Evolutionary conservation across 2,329 filamentous ascomycete species (phyloP).

Genomic region (Alternaria dauci): DNA sequence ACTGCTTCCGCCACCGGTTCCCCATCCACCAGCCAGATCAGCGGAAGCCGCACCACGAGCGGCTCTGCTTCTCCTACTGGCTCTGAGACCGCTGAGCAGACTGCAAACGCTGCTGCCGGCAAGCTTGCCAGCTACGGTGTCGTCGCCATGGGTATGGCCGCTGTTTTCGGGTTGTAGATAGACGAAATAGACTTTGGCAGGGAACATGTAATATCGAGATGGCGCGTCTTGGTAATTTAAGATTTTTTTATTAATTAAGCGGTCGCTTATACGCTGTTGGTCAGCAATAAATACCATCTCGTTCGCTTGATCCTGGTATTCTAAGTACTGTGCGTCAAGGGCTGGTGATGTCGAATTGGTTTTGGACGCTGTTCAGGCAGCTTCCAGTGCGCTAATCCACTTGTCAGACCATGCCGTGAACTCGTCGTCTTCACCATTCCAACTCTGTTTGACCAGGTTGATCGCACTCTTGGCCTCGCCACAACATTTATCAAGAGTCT

Average conservation of each 20-base stretch:
- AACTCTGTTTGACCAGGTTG: slow-evolving; percentile 65
- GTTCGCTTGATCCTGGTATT: not conserved
- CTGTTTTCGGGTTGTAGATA: slow-evolving; percentile 34
- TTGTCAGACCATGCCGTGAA: slow-evolving; percentile 79
- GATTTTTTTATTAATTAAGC: not conserved
- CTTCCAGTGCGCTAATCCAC: slow-evolving; percentile 59
- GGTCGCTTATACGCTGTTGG: not conserved
- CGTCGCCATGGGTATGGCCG: slow-evolving; percentile 32
- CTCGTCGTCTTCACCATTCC: slow-evolving; percentile 74
- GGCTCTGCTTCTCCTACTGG: slow-evolving; percentile 10
- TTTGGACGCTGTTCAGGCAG: slow-evolving; percentile 17
- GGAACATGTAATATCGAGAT: not conserved
- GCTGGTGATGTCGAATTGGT: not conserved
- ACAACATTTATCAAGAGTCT: slow-evolving; percentile 67
- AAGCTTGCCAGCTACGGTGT: slow-evolving; percentile 36
- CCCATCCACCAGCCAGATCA: slow-evolving; percentile 9
- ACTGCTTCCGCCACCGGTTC: slow-evolving; percentile 10
- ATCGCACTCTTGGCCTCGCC: slow-evolving; percentile 65
- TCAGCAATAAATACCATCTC: not conserved
- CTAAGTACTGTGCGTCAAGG: not conserved
- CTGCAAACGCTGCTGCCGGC: slow-evolving; percentile 29
- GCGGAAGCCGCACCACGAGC: slow-evolving; percentile 8
- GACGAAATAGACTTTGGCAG: not conserved
- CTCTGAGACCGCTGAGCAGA: slow-evolving; percentile 14
- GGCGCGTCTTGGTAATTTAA: not conserved